phyloP scores from a whole-genome alignment of 2,329 filamentous ascomycete genomes.

The Penicillium sp. region DNA sequence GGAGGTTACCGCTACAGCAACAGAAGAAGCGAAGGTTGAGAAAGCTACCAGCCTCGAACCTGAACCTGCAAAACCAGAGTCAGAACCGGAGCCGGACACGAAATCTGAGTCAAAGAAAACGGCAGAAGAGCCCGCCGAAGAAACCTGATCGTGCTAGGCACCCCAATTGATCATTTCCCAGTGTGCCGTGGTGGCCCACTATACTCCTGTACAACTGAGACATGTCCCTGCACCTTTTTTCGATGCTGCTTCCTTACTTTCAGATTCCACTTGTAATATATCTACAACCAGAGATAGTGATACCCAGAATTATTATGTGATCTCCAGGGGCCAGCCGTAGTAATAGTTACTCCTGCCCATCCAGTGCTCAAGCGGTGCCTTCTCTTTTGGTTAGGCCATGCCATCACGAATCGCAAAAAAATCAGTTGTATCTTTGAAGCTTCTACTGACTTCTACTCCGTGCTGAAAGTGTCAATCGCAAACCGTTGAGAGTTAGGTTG shows the following conservation, averaged over 20 bases:
- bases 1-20: neutral
- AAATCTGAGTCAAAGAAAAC: constrained; percentile 3
- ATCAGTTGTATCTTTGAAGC: no score
- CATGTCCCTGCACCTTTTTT: constrained; percentile 19
- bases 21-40: constrained; percentile 3
- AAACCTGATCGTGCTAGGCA: constrained; percentile 13
- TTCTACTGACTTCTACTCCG: no score
- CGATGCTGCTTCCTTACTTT: constrained; percentile 3
- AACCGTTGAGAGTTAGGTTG: no score
- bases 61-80: neutral
- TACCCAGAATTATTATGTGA: constrained; percentile 22
- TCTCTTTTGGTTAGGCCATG: neutral
- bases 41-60: neutral
- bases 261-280: constrained; percentile 22
- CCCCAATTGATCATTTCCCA: neutral
- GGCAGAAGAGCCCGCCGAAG: constrained; percentile 17
- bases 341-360: neutral
- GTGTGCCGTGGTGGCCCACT: constrained; percentile 19
- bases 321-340: neutral
- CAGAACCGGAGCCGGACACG: constrained; percentile 10
- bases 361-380: neutral
- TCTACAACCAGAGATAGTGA: constrained; percentile 28
- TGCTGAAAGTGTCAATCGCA: no score
- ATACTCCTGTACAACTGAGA: constrained; percentile 24
- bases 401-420: no score